Base-by-base conservation (phyloP, 2,329 filamentous ascomycete genomes). In the Paracorniculantispora psalliotae region DNA sequence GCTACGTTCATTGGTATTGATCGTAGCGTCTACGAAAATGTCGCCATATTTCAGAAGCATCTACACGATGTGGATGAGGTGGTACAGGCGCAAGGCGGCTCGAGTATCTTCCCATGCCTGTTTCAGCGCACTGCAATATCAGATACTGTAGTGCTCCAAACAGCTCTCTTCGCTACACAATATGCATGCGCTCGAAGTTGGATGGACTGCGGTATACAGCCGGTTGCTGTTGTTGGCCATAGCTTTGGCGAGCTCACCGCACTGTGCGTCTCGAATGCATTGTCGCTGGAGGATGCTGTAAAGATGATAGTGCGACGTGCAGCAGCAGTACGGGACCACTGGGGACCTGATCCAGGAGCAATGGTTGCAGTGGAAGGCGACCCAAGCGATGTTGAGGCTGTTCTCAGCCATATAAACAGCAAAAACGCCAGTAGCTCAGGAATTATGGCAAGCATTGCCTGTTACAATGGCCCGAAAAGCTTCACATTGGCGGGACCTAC, bases 391-490 rank as follows among this genome's bases (percentile, higher is more conserved):
- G 7, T 44, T 23, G 39, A 6, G 12, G 39, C 39, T 43, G 7
- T 43, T 6, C 39, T 43, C 8, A 43, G 8, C 12, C 39, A 19
- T 9, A 15, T 19, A 43, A 43, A 43, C 39, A 7, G 61, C 58
- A 2, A 62, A 61, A 0, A 41, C 51, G 57, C 3, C 23, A 26
- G 8, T 43, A 33, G 8, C 47, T 8, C 62, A 72, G 13, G 15
- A 72, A 21, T 55, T 71, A 5, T 37, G 37, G 63, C 52, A 12
- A 57, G 49, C 6, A 76, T 83, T 37, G 80, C 81, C 0, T 82
- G 79, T 63, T 78, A 69, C 64, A 81, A 80, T 51, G 75, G 77
- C 0, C 74, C 74, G 0, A 63, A 60, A 4, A 77, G 69, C 60
- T 75, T 77, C 63, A 76, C 75, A 0, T 26, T 82, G 2, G 75